Evolutionary conservation across 352 stramenopile species (phyloP).

Genomic region (Phytophthora vignae): DNA sequence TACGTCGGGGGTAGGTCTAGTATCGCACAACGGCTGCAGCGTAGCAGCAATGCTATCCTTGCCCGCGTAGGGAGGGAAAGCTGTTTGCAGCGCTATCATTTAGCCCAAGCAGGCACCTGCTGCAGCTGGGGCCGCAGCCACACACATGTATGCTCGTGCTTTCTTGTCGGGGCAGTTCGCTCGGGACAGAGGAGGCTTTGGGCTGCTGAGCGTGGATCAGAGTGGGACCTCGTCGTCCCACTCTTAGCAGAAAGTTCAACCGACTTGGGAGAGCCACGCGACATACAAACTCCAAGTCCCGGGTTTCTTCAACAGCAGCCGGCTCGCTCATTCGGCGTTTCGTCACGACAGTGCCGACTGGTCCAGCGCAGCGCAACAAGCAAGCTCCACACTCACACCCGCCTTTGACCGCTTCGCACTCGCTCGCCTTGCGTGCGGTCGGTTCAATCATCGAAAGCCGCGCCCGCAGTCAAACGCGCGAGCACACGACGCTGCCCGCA

Average conservation of each 20-base stretch:
- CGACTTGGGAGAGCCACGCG: background rate
- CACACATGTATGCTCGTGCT: background rate
- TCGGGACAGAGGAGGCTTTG: background rate
- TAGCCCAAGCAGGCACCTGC: too few species aligned
- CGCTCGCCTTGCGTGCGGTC: background rate
- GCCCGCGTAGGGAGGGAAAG: too few species aligned
- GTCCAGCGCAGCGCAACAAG: background rate
- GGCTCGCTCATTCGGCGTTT: background rate
- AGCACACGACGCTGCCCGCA: constrained; percentile 14
- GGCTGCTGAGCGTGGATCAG: background rate
- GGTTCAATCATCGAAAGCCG: constrained; percentile 15
- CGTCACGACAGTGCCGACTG: background rate
- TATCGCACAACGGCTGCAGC: background rate
- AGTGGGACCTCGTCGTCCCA: background rate
- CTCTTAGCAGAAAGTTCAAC: background rate
- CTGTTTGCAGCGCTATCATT: too few species aligned
- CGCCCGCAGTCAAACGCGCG: background rate
- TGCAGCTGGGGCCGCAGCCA: background rate
- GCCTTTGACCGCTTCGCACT: background rate
- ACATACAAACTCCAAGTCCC: background rate
- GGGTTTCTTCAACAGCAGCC: constrained; percentile 27
- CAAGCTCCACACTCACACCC: background rate
- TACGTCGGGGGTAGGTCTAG: background rate
- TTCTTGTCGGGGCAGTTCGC: background rate
- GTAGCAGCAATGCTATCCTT: background rate